Conservation (phyloP, 768 basidiomycete genomes). For the Rhizopogon vesiculosus region DNA sequence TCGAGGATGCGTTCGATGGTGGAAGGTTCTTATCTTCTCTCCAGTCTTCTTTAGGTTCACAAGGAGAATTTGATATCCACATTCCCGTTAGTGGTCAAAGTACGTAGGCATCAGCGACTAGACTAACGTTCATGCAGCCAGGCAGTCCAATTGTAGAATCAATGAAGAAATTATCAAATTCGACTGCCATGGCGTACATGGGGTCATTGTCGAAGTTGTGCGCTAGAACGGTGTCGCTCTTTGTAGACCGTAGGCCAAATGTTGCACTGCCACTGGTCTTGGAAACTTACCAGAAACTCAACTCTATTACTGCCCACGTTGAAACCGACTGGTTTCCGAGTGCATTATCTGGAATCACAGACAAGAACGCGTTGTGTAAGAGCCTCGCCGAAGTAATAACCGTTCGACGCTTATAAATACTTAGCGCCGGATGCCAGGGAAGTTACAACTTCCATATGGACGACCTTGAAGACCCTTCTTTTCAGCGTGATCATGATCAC, state of each 20-base stretch:
- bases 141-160: constrained; percentile 31
- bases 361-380: constrained; percentile 7
- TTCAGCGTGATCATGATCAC: constrained; percentile 69
- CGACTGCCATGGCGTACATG: constrained; percentile 32
- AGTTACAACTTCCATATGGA: constrained; percentile 54
- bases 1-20: constrained; percentile 49
- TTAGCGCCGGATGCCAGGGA: constrained; percentile 42
- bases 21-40: constrained; percentile 51
- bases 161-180: constrained; percentile 29
- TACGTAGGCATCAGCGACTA: not conserved
- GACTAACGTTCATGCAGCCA: constrained; percentile 16
- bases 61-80: constrained; percentile 14
- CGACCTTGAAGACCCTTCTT: constrained; percentile 67
- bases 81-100: constrained; percentile 9
- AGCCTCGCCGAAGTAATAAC: not conserved
- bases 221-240: constrained; percentile 28
- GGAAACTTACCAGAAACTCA: constrained; percentile 24
- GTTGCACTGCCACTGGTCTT: constrained; percentile 22
- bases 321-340: constrained; percentile 47
- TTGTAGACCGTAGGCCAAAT: constrained; percentile 29
- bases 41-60: constrained; percentile 27
- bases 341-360: constrained; percentile 22
- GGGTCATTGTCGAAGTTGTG: constrained; percentile 37
- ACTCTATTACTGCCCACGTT: constrained; percentile 34
- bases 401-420: constrained; percentile 1